Evolutionary conservation across 768 basidiomycete genomes (phyloP).

Genomic region (Termitomyces sp.): DNA sequence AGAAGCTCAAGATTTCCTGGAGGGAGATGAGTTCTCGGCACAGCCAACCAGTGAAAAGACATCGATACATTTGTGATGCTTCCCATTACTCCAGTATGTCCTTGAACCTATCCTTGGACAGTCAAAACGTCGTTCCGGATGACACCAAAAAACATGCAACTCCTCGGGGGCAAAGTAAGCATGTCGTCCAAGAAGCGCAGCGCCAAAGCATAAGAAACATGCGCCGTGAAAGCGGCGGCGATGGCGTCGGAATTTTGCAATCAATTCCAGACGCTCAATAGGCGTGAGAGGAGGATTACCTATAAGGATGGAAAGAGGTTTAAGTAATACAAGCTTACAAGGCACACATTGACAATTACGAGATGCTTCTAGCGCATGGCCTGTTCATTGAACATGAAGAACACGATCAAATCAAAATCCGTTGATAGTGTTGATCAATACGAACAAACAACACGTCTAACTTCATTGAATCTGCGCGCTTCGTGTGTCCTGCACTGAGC

Average conservation of each 20-base stretch:
- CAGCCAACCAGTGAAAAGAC: background rate
- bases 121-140: background rate
- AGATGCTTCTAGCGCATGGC: constrained; percentile 8
- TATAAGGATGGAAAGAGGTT: background rate
- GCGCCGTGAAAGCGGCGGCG: background rate
- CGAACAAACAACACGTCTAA: constrained; percentile 12
- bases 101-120: background rate
- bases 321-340: background rate
- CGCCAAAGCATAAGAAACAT: constrained; percentile 3
- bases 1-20: background rate
- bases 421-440: constrained; percentile 3
- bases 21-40: background rate
- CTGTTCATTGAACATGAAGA: constrained; percentile 5
- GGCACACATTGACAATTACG: background rate
- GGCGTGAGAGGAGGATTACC: background rate
- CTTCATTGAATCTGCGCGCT: background rate
- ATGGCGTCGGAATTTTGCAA: constrained; percentile 4
- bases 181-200: background rate
- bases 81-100: background rate
- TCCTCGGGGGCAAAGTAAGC: background rate
- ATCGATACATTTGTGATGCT: no score
- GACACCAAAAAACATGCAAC: background rate
- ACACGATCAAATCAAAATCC: background rate
- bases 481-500: background rate
- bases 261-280: background rate